Evolutionary conservation across 805 yeast genomes (phyloP), one percentile per base, ranked within the genome.

Genomic region (Priceomyces melissophilus): DNA sequence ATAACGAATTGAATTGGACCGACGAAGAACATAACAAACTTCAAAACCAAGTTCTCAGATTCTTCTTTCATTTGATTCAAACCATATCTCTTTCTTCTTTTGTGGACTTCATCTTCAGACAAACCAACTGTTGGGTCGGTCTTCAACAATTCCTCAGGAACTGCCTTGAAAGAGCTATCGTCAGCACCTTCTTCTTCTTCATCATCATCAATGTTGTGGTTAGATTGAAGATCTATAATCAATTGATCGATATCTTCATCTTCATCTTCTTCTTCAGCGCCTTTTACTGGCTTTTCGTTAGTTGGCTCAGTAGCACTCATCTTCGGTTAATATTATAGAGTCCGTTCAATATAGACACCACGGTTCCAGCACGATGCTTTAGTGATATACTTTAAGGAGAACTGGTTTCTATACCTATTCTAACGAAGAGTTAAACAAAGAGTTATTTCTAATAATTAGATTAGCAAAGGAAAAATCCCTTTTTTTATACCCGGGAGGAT

Each of bases 1-100:
- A 87, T 87, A 63, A 87, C 96, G 82, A 88, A 87, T 75, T 88
- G 96, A 67, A 87, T 87, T 54, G 96, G 96, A 73, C 96, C 96
- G 52, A 87, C 84, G 69, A 87, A 87, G 79, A 87, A 87, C 84
- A 79, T 78, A 59, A 83, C 61, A 67, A 88, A 87, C 77, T 87
- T 87, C 53, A 87, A 71, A 46, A 87, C 52, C 68, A 84, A 52
- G 74, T 83, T 84, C 73, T 87, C 95, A 56, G 78, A 71, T 65
- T 87, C 95, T 73, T 87, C 96, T 53, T 86, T 81, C 95, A 87
- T 85, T 73, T 85, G 90, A 71, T 87, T 87, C 50, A 79, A 71
- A 77, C 96, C 96, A 61, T 69, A 87, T 79, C 83, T 86, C 86
- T 86, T 87, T 74, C 95, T 79, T 78, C 96, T 82, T 67, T 75